Evolutionary conservation across 2,329 filamentous ascomycete species (phyloP), one percentile per base, ranked within the genome.

Genomic region (Fusarium sp.): DNA sequence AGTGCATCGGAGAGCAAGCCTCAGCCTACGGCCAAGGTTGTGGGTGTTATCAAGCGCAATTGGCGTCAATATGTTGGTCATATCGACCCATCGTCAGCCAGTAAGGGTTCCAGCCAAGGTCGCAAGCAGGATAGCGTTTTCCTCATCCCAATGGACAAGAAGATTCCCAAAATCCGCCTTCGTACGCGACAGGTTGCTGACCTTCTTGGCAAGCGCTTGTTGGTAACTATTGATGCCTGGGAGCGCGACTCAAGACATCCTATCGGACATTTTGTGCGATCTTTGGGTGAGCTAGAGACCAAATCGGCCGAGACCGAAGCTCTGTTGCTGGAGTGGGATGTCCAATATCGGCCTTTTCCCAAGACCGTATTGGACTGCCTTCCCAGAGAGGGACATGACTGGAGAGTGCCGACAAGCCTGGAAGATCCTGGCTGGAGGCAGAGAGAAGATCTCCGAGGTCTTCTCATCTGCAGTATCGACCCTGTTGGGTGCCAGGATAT

Each of bases 301-400:
- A 98, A 99, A 82, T 94, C 93, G n/a, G 96, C 96, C 13, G 96
- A 98, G 84, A 99, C 96, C 0, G 96, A 99, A 82, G 96, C 96
- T 26, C 85, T 99, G 50, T 86, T 99, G 17, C 87, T 99, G 35
- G 96, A 99, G 81, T 98, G 95, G 84, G 96, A 99, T 80, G 96
- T 99, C 6, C 96, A 99, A 81, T 99, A 99, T 83, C 91, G 96
- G 63, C 96, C 96, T 2, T 99, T 99, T 82, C 95, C 96, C 10
- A 98, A 98, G 83, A 94, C 95, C 1, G 96, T 99, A 9, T 85
- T 99, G 60, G 95, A 99, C 82, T 99, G 96, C 80, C 86, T 99
- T 62, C 96, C 96, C 14, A 86, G 89, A 36, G 95, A 98, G 83
- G 96, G 96, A 3, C 96, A 98, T 79, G 92, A 94, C 80, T 99